Base-by-base conservation (phyloP, 1,284 basidiomycete genomes). In the Puccinia coronata region DNA sequence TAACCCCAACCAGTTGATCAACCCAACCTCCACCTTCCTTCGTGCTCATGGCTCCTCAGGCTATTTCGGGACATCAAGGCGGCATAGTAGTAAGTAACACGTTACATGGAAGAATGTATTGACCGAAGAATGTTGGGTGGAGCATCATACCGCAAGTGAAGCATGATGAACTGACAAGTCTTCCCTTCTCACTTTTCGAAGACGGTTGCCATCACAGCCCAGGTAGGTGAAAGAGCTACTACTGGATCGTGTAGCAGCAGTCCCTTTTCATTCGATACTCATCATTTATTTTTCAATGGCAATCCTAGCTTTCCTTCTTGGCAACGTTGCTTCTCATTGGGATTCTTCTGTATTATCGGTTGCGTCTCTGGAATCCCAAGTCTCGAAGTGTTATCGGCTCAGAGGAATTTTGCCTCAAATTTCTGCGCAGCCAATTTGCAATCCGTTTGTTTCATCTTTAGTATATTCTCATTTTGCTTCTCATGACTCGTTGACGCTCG, bases 391-490 rank as follows among this genome's bases (percentile, higher is more conserved):
- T 55, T 18, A 70, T 80, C 36, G 53, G 69, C 20, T 71, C 78
- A 55, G 69, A 80, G 36, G 69, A 71, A 20, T 80, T 80, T 80
- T 72, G 69, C 28, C 25, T 72, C 20, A 80, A 80, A 39, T 80
- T 80, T 69, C 69, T 80, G 43, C 69, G 69, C 20, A 80, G 78
- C 69, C 78, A 80, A 72, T 80, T 80, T 34, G 67, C 69, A 14
- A 80, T 80, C 6, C 67, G 78, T 80, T 12, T 39, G 78, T 72
- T 63, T n/a, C 43, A n/a, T 18, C 1, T 18, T 34, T 43, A 16
- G 49, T 55, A 53, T 14, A 25, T 59, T 53, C 34, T 36, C 25
- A 28, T 16, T 39, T 70, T 53, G 14, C 57, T 25, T n/a, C n/a
- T 51, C 31, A n/a, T 20, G 36, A 28, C 41, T 61, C 39, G 20